Base-by-base conservation (phyloP, 73 alveolate species). In the Symbiodinium natans region DNA sequence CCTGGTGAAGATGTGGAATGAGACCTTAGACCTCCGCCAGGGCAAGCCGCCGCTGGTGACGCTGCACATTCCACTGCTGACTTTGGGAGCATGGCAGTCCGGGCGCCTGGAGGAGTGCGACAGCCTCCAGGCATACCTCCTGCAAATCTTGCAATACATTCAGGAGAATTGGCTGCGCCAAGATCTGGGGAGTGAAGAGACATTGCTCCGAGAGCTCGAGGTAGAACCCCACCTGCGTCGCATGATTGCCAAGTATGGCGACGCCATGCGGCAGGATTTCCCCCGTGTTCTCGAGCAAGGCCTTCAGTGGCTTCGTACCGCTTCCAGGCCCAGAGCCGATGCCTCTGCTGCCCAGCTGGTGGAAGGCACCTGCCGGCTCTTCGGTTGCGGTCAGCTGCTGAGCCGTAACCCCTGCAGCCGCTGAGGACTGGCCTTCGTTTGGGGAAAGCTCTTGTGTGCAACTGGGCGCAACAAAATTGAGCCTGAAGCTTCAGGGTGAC, bases 11-110 rank as follows among this genome's bases (percentile, higher is more conserved):
- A 39, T 82, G 13, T 82, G 90, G 90, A 82, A 82, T 27, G 54
- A 82, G 90, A 15, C 90, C 39, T 21, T 82, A 71, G 27, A 82
- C 33, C 1, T 82, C 73, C 90, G 90, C 39, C 40, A 41, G 68
- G 90, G 90, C 38, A 82, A 82, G 52, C 40, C 90, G 6, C 90
- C 90, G 41, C 63, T 82, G n/a, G 56, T 43, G 56, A 40, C 90
- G 39, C 40, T 82, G 73, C 90, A 82, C 90, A 82, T 82, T 31
- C 90, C 90, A 1, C 42, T 82, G 90, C 90, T 82, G 41, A 39
- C 68, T 15, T 41, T 82, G 41, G 75, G 34, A 59, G 75, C 75
- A 59, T 13, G 33, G 34, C 34, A 59, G 75, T 19, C 33, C 39
- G 59, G 88, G 36, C 41, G 88, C 88, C 36, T 80, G 63, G 39